These are phyloP conservation scores for Pythium grandisporangium DNA, from an alignment of 352 stramenopile species.

Conservation along the genomic window DNA sequence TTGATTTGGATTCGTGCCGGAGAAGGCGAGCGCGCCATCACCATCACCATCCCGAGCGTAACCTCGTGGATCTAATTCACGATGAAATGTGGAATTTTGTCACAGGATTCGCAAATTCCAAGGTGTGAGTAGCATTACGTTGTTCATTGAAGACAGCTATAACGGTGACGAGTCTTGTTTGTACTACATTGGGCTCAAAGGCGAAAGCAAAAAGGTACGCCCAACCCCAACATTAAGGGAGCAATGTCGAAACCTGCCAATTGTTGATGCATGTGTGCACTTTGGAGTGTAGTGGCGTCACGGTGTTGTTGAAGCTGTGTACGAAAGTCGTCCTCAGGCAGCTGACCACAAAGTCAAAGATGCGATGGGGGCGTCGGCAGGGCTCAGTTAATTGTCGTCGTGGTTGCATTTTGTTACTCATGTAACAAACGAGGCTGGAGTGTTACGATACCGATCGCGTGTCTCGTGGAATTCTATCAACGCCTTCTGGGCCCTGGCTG, in stretches of 20 bases:
- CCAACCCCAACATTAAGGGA: too few species aligned
- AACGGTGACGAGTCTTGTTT: slow-evolving; percentile 62
- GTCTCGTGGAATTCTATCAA: slow-evolving; percentile 42
- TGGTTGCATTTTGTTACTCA: slow-evolving; percentile 29
- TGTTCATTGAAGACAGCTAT: slow-evolving; percentile 75
- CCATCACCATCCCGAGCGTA: too few species aligned
- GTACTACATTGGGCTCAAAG: slow-evolving; percentile 85
- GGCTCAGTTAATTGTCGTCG: too few species aligned
- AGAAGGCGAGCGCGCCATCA: too few species aligned
- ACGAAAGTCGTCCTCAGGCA: slow-evolving; percentile 67
- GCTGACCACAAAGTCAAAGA: slow-evolving; percentile 73
- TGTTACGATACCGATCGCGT: slow-evolving; percentile 25
- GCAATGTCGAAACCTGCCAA: not conserved
- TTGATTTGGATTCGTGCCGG: not conserved
- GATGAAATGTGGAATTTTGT: not conserved
- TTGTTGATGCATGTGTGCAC: not conserved
- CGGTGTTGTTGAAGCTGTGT: slow-evolving; percentile 78
- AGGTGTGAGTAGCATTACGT: slow-evolving; percentile 68
- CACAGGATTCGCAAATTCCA: slow-evolving; percentile 74
- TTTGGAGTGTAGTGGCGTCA: slow-evolving; percentile 50
- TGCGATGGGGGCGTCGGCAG: slow-evolving; percentile 27
- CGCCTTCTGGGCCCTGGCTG: slow-evolving; percentile 28
- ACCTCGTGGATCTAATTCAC: too few species aligned
- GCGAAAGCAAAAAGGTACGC: slow-evolving; percentile 77
- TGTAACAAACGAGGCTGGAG: not conserved